Evolutionary conservation across 1,284 basidiomycete species (phyloP), one percentile per base, ranked within the genome.

Genomic region (Entoloma clypeatum): DNA sequence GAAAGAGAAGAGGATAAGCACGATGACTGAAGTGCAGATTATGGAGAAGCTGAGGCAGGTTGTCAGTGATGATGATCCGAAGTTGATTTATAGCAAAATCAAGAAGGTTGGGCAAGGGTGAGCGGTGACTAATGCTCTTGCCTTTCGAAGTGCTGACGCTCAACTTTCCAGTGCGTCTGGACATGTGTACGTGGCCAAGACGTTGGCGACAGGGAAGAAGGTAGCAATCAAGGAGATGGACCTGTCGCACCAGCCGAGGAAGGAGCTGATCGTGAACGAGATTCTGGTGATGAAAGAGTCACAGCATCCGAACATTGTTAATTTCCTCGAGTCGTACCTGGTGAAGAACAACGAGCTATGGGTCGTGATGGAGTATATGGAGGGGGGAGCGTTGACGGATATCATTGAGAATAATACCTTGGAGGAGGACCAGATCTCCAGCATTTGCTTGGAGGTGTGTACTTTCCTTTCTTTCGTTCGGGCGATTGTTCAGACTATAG

Each of bases 281-380:
- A 99, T 98, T 55, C 72, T 98, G 46, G 95, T 99, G 51, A 98
- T 99, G 95, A 95, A 95, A 64, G 94, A 97, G 67, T 93, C 89
- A 26, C 93, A 95, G 54, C 95, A 99, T 63, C 92, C 93, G 28
- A 99, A 99, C 62, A 97, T 99, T 52, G 95, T 99, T 71, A 99
- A 98, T 68, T 99, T 93, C 68, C 70, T 98, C 39, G 89, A 97
- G 22, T 83, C 90, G 7, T 98, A 94, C 68, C 77, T 98, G 29
- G 81, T 98, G 40, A 88, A 88, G 65, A 86, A 77, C 61, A 86
- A 77, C 42, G 94, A 98, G 61, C 79, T 99, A n/a, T 99, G 95
- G 95, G 94, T 99, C 31, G 93, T 98, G 45, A 98, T 99, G 95
- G 95, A 99, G 69, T 98, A 91, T 62, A 99, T 99, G 95, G 95